Conservation (phyloP, 1,284 basidiomycete genomes). For the Apiotrichum sp. region DNA sequence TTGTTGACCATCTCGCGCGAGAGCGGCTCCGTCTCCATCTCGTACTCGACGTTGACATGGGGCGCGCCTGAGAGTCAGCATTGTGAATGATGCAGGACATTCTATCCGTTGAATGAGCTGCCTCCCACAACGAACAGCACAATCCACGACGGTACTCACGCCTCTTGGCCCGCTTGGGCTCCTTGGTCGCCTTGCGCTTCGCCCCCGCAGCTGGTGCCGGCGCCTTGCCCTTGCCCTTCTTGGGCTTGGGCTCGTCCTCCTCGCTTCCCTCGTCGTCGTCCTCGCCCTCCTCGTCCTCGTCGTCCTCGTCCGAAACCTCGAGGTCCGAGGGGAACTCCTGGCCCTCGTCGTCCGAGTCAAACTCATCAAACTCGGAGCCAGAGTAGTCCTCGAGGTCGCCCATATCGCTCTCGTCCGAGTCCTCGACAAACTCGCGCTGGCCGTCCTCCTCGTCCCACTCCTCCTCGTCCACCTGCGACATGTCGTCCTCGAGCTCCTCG, state of each 20-base stretch:
- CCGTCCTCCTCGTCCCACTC: slow-evolving; percentile 51
- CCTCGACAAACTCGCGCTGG: slow-evolving; percentile 76
- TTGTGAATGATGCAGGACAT: background rate
- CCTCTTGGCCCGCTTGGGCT: slow-evolving; percentile 49
- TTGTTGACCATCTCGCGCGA: slow-evolving; percentile 49
- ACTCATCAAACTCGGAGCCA: slow-evolving; percentile 43
- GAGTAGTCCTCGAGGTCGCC: slow-evolving; percentile 58
- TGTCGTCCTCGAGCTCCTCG: slow-evolving; percentile 55
- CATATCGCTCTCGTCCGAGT: slow-evolving; percentile 54
- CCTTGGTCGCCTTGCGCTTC: slow-evolving; percentile 50
- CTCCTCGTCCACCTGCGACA: slow-evolving; percentile 54
- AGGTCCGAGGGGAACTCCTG: slow-evolving; percentile 44
- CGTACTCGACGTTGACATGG: slow-evolving; percentile 90
- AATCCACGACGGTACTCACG: slow-evolving; percentile 18
- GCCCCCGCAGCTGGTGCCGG: slow-evolving; percentile 26
- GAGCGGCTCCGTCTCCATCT: slow-evolving; percentile 74
- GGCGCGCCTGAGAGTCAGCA: slow-evolving; percentile 45
- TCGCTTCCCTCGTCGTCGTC: slow-evolving; percentile 39
- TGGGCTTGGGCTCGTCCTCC: slow-evolving; percentile 36
- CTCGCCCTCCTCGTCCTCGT: slow-evolving; percentile 47
- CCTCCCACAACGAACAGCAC: too few species aligned
- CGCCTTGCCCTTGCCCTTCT: slow-evolving; percentile 33
- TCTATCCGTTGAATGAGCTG: too few species aligned
- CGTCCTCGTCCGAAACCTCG: slow-evolving; percentile 41
- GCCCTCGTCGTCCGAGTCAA: slow-evolving; percentile 34